Base-by-base conservation (phyloP, 805 yeast species). In the Nakazawaea siamensis region DNA sequence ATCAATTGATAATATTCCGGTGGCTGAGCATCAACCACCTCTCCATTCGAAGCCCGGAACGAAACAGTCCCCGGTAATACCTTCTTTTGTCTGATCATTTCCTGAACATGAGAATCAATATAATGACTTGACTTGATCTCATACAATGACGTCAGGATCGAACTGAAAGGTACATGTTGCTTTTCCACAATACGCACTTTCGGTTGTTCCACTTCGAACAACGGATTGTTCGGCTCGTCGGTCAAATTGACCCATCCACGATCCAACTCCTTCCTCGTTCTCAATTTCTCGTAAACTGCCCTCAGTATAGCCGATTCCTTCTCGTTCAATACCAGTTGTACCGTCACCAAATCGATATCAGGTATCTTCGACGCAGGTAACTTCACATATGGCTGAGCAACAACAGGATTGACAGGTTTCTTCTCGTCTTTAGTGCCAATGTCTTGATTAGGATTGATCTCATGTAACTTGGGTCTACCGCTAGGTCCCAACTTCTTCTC, bases 351-450 rank as follows among this genome's bases (percentile, higher is more conserved):
- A 31, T 86, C 94, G 69, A 88, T 70, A 56, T 90, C 97, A 12
- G 97, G 97, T 43, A 90, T 83, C 57, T 86, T 84, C 2, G 95
- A 82, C 25, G 92, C 80, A 3, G 96, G 95, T 26, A 86, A 56
- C 48, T 82, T 80, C 46, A 86, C 94, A 60, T 87, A 83, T 17
- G 94, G 87, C 51, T 84, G 90, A 25, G 68, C 66, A 4, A 66
- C 52, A 41, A 63, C 56, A 3, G 41, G 37, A 13, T 33, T 32
- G 17, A 26, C 31, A 12, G 29, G 12, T 1, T 13, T 4, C 5
- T 9, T 15, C 25, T 24, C 23, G 11, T 31, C 33, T 13, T 37
- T 37, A 4, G 23, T 17, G 2, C 33, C 37, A 14, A 38, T 33
- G 21, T 39, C 42, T 29, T 40, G 41, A 29, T 30, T 33, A n/a